A percentile compares a stretch with the other conserved stretches of the same genome.
Evolutionary conservation across 2,329 filamentous ascomycete species (phyloP).

Genomic region (Colletotrichum sp.): DNA sequence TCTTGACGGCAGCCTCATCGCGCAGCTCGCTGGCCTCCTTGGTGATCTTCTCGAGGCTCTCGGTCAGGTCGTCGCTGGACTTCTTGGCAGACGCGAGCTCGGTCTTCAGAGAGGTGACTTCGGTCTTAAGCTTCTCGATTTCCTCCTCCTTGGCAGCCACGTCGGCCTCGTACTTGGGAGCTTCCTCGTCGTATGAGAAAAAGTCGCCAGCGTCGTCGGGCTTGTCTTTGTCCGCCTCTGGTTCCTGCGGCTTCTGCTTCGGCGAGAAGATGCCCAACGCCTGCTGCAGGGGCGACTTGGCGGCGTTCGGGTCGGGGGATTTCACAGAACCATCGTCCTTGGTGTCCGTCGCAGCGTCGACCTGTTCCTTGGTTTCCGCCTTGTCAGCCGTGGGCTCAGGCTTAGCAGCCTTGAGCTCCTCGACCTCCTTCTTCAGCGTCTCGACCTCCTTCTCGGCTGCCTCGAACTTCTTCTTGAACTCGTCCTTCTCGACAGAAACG

Average conservation of each 20-base stretch:
- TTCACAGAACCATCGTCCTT: slow-evolving; percentile 29
- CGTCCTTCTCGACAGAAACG: slow-evolving; percentile 81
- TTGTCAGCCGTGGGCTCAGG: slow-evolving; percentile 33
- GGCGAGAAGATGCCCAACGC: slow-evolving; percentile 56
- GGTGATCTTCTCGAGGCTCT: slow-evolving; percentile 71
- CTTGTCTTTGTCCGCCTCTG: slow-evolving; percentile 28
- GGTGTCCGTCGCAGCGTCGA: slow-evolving; percentile 22
- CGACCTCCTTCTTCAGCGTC: slow-evolving; percentile 61
- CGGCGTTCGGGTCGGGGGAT: slow-evolving; percentile 29
- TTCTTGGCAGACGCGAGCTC: slow-evolving; percentile 77
- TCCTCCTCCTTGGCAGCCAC: slow-evolving; percentile 73
- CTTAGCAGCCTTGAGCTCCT: slow-evolving; percentile 44
- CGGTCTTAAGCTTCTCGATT: slow-evolving; percentile 71
- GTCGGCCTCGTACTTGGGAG: slow-evolving; percentile 80
- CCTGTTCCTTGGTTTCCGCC: slow-evolving; percentile 11
- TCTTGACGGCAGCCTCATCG: slow-evolving; percentile 43
- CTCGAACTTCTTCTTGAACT: slow-evolving; percentile 78
- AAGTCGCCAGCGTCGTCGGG: slow-evolving; percentile 66
- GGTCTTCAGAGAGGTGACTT: slow-evolving; percentile 71
- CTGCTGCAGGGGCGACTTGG: slow-evolving; percentile 52
- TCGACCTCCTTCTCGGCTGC: slow-evolving; percentile 71
- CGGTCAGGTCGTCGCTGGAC: slow-evolving; percentile 68
- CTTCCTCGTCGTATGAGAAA: slow-evolving; percentile 91
- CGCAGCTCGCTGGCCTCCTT: slow-evolving; percentile 61
- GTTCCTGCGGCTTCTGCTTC: slow-evolving; percentile 44